Evolutionary conservation across 257 asterid species (phyloP).

Genomic region (Mentha longifolia): DNA sequence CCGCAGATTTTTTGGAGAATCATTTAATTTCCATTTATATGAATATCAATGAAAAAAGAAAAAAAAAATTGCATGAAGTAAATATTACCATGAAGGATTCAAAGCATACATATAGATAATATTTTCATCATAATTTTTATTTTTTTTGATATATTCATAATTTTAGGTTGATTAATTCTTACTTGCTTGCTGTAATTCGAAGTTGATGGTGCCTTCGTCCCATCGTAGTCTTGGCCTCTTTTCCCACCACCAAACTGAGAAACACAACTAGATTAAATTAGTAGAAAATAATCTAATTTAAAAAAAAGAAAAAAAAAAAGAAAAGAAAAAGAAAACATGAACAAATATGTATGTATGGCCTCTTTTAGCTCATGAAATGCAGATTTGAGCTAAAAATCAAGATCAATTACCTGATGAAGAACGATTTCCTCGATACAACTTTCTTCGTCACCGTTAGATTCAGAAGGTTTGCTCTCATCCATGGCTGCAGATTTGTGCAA

Average conservation of each 20-base stretch:
- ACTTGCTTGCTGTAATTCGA: conserved; percentile 38
- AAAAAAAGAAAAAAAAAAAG: too few relatives aligned
- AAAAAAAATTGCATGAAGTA: too few relatives aligned
- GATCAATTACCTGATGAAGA: conserved; percentile 59
- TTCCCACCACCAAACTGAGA: conserved; percentile 51
- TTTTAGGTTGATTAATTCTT: background rate
- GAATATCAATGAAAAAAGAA: too few relatives aligned
- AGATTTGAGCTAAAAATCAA: too few relatives aligned
- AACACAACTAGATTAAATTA: background rate
- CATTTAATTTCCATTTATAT: too few relatives aligned
- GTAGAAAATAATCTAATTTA: background rate
- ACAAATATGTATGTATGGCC: background rate
- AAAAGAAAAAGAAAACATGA: too few relatives aligned
- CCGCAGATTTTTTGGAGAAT: background rate
- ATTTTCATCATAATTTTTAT: background rate
- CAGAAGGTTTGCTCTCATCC: conserved; percentile 42
- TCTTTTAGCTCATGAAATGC: too few relatives aligned
- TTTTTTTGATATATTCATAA: background rate
- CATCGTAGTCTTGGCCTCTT: conserved; percentile 33
- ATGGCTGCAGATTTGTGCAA: conserved; percentile 41
- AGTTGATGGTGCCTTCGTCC: conserved; percentile 38
- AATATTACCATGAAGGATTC: background rate
- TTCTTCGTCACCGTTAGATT: conserved; percentile 48
- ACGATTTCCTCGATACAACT: conserved; percentile 42
- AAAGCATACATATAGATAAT: too few relatives aligned